Evolutionary conservation across 768 basidiomycete genomes (phyloP).

Genomic region (Tylopilus plumbeoviolaceoides): DNA sequence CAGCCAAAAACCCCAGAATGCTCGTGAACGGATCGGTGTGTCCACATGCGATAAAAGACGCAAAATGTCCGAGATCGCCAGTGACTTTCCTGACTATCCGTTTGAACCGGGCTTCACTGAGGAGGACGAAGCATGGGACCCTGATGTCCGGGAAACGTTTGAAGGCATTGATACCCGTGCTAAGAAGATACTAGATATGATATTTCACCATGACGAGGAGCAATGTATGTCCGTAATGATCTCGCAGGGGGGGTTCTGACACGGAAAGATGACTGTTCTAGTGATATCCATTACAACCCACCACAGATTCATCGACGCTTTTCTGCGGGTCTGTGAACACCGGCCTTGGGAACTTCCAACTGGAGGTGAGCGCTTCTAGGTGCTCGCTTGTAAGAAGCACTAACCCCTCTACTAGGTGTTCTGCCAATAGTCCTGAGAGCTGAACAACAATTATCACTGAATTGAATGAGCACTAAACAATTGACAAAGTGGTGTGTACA

Average conservation of each 20-base stretch:
- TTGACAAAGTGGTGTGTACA: not conserved
- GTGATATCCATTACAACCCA: slow-evolving; percentile 70
- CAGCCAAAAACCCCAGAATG: slow-evolving; percentile 39
- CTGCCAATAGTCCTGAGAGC: not conserved
- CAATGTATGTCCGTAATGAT: slow-evolving; percentile 42
- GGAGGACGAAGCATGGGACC: slow-evolving; percentile 57
- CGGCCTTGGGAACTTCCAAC: slow-evolving; percentile 47
- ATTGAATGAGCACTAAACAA: not conserved
- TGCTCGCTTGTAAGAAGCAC: not conserved
- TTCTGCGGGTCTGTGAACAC: slow-evolving; percentile 47
- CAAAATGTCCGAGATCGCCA: slow-evolving; percentile 43
- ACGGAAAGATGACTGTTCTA: slow-evolving; percentile 20
- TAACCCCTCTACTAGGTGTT: slow-evolving; percentile 19
- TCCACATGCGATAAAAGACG: slow-evolving; percentile 71
- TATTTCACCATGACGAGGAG: slow-evolving; percentile 44
- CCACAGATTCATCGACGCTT: slow-evolving; percentile 55
- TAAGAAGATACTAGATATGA: slow-evolving; percentile 45
- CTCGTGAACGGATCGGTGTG: slow-evolving; percentile 61
- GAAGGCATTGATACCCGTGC: slow-evolving; percentile 47
- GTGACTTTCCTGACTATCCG: slow-evolving; percentile 44
- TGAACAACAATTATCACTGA: too few relatives aligned
- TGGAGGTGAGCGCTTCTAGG: slow-evolving; percentile 46
- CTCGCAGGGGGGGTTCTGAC: not conserved
- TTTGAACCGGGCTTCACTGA: slow-evolving; percentile 61
- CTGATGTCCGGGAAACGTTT: slow-evolving; percentile 50